Conservation (phyloP, 441 rosid species). For the Kokia cookei region DNA sequence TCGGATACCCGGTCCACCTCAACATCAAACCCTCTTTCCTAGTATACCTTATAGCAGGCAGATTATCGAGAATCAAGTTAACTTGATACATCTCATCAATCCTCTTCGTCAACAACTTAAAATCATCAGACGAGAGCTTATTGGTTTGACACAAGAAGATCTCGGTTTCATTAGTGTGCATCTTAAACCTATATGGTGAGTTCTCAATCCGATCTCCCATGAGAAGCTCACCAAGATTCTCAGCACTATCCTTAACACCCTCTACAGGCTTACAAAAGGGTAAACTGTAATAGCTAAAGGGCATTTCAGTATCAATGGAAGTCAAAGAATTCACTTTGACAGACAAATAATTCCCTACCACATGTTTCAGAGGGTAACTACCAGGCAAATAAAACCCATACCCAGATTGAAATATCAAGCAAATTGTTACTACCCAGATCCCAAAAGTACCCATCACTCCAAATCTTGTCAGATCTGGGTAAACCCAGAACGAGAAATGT, state of each 20-base stretch:
- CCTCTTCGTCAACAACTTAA: slow-evolving; percentile 55
- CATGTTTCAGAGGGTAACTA: slow-evolving; percentile 57
- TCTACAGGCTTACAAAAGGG: slow-evolving; percentile 55
- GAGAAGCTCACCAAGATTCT: slow-evolving; percentile 72
- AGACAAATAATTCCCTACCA: slow-evolving; percentile 34
- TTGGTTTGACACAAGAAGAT: slow-evolving; percentile 40
- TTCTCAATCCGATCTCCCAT: slow-evolving; percentile 79
- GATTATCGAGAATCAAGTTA: slow-evolving; percentile 60
- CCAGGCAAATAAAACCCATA: slow-evolving; percentile 61
- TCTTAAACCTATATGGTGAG: slow-evolving; percentile 59
- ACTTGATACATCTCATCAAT: slow-evolving; percentile 80
- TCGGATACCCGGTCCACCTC: slow-evolving; percentile 72
- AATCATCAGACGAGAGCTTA: slow-evolving; percentile 34
- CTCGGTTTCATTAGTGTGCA: slow-evolving; percentile 47
- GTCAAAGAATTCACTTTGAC: slow-evolving; percentile 76
- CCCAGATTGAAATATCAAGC: slow-evolving; percentile 29
- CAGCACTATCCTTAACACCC: slow-evolving; percentile 70
- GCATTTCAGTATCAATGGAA: slow-evolving; percentile 68
- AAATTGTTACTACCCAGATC: slow-evolving; percentile 45
- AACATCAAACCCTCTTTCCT: slow-evolving; percentile 42
- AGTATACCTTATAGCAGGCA: slow-evolving; percentile 66
- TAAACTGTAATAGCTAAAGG: slow-evolving; percentile 57
- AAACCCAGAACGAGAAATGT: slow-evolving; percentile 28
- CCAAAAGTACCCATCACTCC: slow-evolving; percentile 29
- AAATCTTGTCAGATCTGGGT: slow-evolving; percentile 43